Percentiles rank a stretch among this genome's conserved stretches.
Conservation (phyloP, 2,329 filamentous ascomycete species). For the Alternaria longipes region DNA sequence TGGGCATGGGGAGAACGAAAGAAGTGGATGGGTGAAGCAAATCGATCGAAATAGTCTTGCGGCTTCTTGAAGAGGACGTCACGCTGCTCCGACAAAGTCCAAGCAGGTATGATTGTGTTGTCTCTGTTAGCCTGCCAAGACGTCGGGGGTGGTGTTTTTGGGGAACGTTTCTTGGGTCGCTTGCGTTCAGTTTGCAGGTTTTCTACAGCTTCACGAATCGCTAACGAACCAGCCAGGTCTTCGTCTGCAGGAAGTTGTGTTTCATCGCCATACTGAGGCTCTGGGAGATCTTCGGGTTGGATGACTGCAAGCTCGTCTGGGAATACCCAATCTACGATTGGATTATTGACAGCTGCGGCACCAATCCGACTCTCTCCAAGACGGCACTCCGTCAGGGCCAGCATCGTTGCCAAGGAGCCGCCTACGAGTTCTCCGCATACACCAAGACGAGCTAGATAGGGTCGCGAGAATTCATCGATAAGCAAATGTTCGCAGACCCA, state of each 20-base stretch:
- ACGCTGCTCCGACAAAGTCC: conserved; percentile 46
- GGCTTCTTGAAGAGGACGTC: conserved; percentile 53
- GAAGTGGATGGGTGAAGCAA: conserved; percentile 61
- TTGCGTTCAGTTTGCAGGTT: conserved; percentile 18
- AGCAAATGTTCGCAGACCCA: conserved; percentile 56
- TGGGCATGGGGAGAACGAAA: conserved; percentile 57
- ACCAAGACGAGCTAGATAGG: conserved; percentile 48
- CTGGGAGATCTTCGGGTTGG: conserved; percentile 35
- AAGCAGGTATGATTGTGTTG: conserved; percentile 37
- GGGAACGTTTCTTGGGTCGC: conserved; percentile 24
- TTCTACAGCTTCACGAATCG: conserved; percentile 12
- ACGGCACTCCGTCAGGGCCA: conserved; percentile 61
- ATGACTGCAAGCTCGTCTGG: conserved; percentile 43
- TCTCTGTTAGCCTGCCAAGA: conserved; percentile 43
- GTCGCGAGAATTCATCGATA: conserved; percentile 27
- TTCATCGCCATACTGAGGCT: conserved; percentile 42
- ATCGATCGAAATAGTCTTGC: conserved; percentile 59
- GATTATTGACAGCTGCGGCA: conserved; percentile 59
- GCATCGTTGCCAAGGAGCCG: conserved; percentile 58
- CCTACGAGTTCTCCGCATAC: conserved; percentile 60
- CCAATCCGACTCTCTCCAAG: conserved; percentile 51
- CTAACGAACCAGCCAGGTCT: conserved; percentile 33
- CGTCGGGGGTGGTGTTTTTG: conserved; percentile 29
- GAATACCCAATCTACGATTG: conserved; percentile 60
- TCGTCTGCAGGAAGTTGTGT: conserved; percentile 42